phyloP scores from a whole-genome alignment of 371 early-diverging fungal species.

The Capillidium heterosporum region DNA sequence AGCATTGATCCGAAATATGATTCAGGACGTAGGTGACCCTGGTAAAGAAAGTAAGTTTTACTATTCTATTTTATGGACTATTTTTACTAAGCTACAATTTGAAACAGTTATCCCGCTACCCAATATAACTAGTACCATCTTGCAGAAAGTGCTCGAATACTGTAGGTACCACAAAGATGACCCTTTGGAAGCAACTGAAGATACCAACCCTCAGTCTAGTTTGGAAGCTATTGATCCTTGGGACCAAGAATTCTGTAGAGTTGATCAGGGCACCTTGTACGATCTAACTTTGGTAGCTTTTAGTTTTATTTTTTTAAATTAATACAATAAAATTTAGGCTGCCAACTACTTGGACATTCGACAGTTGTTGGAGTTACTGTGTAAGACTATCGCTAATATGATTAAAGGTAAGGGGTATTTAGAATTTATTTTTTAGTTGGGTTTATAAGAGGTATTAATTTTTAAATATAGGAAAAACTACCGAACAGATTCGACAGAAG shows the following conservation, averaged over 20 bases:
- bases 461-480: slow-evolving; percentile 29
- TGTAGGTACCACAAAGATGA: slow-evolving; percentile 67
- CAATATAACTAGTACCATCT: slow-evolving; percentile 69
- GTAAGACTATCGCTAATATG: slow-evolving; percentile 82
- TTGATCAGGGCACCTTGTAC: slow-evolving; percentile 79
- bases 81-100: not conserved
- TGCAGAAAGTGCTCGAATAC: slow-evolving; percentile 63
- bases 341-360: slow-evolving; percentile 84
- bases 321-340: slow-evolving; percentile 19
- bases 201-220: slow-evolving; percentile 17
- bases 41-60: slow-evolving; percentile 11
- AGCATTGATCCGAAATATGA: slow-evolving; percentile 63
- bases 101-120: slow-evolving; percentile 57
- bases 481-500: slow-evolving; percentile 68
- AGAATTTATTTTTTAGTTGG: no score
- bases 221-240: slow-evolving; percentile 53
- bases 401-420: slow-evolving; percentile 32
- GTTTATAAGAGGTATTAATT: no score
- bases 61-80: not conserved
- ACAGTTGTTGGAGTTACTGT: slow-evolving; percentile 59
- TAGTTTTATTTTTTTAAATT: not conserved
- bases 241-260: slow-evolving; percentile 63
- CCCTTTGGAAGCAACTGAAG: slow-evolving; percentile 17
- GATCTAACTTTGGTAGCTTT: slow-evolving; percentile 43
- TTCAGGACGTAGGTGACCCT: slow-evolving; percentile 50